Conservation (phyloP, 345 rosid species). For the Murraya koenigii region DNA sequence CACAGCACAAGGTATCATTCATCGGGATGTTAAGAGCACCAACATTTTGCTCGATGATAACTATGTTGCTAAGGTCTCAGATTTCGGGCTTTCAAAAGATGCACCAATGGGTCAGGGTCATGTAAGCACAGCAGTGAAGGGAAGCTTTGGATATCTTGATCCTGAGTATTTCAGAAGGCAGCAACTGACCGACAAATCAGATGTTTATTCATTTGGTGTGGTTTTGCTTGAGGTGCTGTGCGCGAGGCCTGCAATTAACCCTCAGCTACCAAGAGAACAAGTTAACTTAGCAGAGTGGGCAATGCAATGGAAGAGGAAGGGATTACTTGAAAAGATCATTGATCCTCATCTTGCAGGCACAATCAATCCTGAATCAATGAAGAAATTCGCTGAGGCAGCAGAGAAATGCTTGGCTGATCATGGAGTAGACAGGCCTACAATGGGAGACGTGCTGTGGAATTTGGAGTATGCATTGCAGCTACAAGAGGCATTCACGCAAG, state of each 20-base stretch:
- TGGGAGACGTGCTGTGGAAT: conserved; percentile 64
- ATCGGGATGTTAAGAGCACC: conserved; percentile 81
- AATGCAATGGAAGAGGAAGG: conserved; percentile 59
- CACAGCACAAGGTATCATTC: conserved; percentile 89
- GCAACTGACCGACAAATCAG: conserved; percentile 52
- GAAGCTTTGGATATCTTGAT: conserved; percentile 55
- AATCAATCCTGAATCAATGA: conserved; percentile 46
- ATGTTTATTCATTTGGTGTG: conserved; percentile 57
- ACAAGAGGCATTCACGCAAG: conserved; percentile 59
- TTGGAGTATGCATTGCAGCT: conserved; percentile 77
- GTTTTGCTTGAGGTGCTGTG: conserved; percentile 43
- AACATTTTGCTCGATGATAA: conserved; percentile 74
- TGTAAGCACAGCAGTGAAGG: conserved; percentile 63
- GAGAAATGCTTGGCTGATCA: conserved; percentile 56
- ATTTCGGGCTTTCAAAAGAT: conserved; percentile 80
- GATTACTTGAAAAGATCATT: conserved; percentile 43
- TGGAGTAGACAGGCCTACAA: conserved; percentile 60
- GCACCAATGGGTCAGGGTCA: conserved; percentile 69
- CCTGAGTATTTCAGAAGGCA: conserved; percentile 57
- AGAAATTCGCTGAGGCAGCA: conserved; percentile 52
- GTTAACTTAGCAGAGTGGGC: conserved; percentile 63
- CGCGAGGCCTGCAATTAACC: conserved; percentile 49
- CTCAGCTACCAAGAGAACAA: conserved; percentile 51
- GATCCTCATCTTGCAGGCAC: conserved; percentile 39
- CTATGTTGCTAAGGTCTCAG: conserved; percentile 80